phyloP scores from a whole-genome alignment of 352 stramenopile species.

The Phytophthora megakarya region DNA sequence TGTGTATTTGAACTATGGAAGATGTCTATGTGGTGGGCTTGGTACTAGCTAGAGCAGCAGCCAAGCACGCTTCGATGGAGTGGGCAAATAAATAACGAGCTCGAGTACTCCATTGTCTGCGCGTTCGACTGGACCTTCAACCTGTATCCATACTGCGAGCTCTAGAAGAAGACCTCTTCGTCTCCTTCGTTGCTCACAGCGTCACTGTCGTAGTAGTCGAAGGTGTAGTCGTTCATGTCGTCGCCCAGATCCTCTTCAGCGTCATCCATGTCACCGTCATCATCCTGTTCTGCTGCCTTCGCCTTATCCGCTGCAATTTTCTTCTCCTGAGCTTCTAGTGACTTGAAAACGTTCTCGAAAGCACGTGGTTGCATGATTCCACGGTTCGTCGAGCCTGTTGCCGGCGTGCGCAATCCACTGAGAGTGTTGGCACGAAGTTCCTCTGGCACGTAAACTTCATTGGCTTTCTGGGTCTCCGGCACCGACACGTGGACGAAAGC shows the following conservation, averaged over 20 bases:
- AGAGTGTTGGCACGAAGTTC: constrained; percentile 66
- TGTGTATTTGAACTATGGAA: constrained; percentile 25
- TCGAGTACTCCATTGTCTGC: constrained; percentile 29
- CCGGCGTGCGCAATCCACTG: constrained; percentile 40
- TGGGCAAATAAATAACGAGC: constrained; percentile 41
- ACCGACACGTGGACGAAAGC: constrained; percentile 72
- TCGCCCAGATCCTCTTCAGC: constrained; percentile 71
- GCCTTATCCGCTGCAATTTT: constrained; percentile 50
- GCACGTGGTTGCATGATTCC: constrained; percentile 70
- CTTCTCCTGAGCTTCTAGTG: constrained; percentile 69
- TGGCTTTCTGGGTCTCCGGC: constrained; percentile 55
- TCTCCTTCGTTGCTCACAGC: constrained; percentile 67
- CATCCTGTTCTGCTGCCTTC: constrained; percentile 50
- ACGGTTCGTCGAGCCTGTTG: constrained; percentile 18
- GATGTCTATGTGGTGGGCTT: constrained; percentile 27
- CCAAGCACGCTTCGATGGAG: constrained; percentile 29
- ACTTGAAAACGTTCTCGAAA: constrained; percentile 76
- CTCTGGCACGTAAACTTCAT: constrained; percentile 67
- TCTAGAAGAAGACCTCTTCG: constrained; percentile 80
- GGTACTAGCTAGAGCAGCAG: constrained; percentile 13
- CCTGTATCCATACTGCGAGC: not conserved
- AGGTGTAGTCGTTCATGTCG: constrained; percentile 84
- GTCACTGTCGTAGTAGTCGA: constrained; percentile 83
- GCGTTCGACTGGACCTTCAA: constrained; percentile 12
- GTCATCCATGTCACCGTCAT: constrained; percentile 68